A percentile compares a stretch with the other conserved stretches of the same genome.
Conservation (phyloP, 768 basidiomycete species). For the Sarcodon sp. region DNA sequence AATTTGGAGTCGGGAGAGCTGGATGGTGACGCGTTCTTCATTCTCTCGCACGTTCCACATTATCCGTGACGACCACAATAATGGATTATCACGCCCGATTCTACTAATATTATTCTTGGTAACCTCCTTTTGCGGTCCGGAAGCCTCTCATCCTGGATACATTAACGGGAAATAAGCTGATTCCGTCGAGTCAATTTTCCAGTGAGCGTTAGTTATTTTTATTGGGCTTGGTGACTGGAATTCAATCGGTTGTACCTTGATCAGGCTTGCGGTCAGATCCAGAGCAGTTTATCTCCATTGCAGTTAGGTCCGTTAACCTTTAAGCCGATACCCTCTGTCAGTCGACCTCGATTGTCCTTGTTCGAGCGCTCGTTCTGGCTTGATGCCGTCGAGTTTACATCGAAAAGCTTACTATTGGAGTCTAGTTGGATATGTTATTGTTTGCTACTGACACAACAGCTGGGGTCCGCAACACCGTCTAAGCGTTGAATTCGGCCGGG, state of each 20-base stretch:
- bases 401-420: constrained; percentile 89
- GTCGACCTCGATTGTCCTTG: constrained; percentile 1
- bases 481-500: constrained; percentile 80
- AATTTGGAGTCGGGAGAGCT: no score
- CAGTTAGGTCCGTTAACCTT: constrained; percentile 21
- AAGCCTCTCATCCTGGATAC: no score
- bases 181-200: constrained; percentile 42
- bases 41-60: no score
- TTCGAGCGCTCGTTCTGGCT: neutral
- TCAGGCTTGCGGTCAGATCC: constrained; percentile 11
- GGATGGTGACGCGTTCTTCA: no score
- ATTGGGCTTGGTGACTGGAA: neutral
- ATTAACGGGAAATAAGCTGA: no score
- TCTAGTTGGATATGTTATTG: constrained; percentile 85
- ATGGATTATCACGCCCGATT: no score
- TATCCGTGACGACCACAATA: no score
- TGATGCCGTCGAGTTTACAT: constrained; percentile 40
- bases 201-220: constrained; percentile 23
- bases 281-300: constrained; percentile 33
- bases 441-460: constrained; percentile 59
- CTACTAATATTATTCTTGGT: no score
- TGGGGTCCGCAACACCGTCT: constrained; percentile 81
- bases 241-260: neutral
- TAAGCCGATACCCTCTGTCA: constrained; percentile 26
- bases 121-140: no score